These are phyloP conservation scores for Neonectria ditissima DNA, from an alignment of 2,329 filamentous ascomycete genomes.

Conservation along the genomic window DNA sequence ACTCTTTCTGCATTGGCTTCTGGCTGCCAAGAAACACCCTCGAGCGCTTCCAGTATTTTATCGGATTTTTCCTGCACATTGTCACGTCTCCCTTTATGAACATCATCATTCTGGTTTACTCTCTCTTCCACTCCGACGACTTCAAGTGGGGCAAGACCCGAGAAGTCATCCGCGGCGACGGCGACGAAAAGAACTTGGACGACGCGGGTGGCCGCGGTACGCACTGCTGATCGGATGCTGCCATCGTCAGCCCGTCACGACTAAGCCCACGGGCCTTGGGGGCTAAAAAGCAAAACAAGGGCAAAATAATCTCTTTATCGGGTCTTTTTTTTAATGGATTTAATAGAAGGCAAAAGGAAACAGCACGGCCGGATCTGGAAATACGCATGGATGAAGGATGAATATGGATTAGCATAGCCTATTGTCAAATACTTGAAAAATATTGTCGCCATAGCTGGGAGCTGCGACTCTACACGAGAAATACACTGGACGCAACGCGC, in stretches of 20 bases:
- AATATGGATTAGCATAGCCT: background rate
- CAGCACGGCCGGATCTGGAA: background rate
- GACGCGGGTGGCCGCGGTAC: constrained; percentile 42
- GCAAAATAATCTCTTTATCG: constrained; percentile 13
- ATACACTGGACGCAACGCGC: background rate
- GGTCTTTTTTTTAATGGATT: constrained; percentile 4
- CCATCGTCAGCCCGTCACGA: background rate
- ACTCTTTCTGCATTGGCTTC: constrained; percentile 57
- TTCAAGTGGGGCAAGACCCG: constrained; percentile 62
- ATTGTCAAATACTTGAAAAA: constrained; percentile 3
- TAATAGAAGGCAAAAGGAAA: constrained; percentile 1
- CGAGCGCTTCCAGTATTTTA: constrained; percentile 53
- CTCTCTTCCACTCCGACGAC: constrained; percentile 56
- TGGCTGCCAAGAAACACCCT: constrained; percentile 55
- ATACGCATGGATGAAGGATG: background rate
- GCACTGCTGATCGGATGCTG: constrained; percentile 25
- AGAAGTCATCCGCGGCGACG: constrained; percentile 48
- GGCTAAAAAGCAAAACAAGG: background rate
- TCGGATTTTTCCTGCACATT: constrained; percentile 54
- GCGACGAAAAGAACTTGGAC: constrained; percentile 44
- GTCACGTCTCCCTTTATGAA: constrained; percentile 57
- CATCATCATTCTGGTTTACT: constrained; percentile 56
- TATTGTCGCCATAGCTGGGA: background rate
- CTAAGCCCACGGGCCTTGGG: background rate
- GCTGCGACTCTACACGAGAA: background rate